Conservation (phyloP, 305 asterid species). For the Striga hermonthica region DNA sequence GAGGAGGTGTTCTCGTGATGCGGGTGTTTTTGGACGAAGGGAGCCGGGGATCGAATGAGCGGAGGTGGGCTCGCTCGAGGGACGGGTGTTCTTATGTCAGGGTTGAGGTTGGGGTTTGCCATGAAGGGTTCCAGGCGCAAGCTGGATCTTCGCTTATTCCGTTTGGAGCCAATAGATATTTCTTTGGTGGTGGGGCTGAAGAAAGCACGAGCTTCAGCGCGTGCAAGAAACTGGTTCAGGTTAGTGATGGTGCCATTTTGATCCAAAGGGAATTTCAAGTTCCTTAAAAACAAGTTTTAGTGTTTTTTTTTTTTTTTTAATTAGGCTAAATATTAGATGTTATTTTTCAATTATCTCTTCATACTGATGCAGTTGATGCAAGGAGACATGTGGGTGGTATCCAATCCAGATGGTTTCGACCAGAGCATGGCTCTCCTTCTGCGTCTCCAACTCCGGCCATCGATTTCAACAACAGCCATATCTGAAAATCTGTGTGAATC, state of each 20-base stretch:
- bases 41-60: constrained; percentile 57
- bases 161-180: constrained; percentile 38
- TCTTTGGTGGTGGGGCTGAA: constrained; percentile 44
- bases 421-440: constrained; percentile 80
- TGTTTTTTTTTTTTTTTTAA: no score
- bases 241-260: constrained; percentile 24
- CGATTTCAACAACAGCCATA: constrained; percentile 31
- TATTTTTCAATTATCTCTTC: no score
- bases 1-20: constrained; percentile 51
- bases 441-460: constrained; percentile 57
- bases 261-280: no score
- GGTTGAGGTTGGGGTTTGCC: constrained; percentile 58
- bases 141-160: constrained; percentile 34
- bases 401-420: constrained; percentile 63
- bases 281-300: no score
- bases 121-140: constrained; percentile 35
- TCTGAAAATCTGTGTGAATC: constrained; percentile 46
- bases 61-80: constrained; percentile 60
- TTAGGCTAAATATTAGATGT: no score
- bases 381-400: constrained; percentile 77
- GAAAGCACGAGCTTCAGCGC: constrained; percentile 78
- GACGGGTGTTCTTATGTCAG: constrained; percentile 51
- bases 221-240: constrained; percentile 90
- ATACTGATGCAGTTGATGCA: constrained; percentile 74
- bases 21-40: constrained; percentile 50